These are phyloP conservation scores for Pseudocercospora musae DNA, from an alignment of 2,329 filamentous ascomycete genomes.

Conservation along the genomic window DNA sequence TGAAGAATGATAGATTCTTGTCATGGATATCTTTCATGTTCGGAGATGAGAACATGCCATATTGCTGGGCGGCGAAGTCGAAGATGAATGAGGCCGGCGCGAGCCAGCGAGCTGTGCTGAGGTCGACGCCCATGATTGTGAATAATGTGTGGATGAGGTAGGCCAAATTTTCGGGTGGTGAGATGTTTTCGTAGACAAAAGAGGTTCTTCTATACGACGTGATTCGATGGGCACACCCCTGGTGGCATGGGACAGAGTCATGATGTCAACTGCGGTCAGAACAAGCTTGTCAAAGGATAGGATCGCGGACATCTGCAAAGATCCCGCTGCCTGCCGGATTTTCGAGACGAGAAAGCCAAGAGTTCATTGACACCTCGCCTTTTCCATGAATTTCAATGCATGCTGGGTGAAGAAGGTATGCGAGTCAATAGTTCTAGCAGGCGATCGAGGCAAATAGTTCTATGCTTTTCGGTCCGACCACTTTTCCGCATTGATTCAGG, in stretches of 20 bases:
- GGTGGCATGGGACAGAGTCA: slow-evolving; percentile 4
- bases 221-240: background rate
- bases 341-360: background rate
- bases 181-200: too few relatives aligned
- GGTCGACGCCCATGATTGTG: slow-evolving; percentile 50
- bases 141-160: background rate
- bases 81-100: slow-evolving; percentile 55
- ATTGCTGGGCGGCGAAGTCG: slow-evolving; percentile 59
- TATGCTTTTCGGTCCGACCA: background rate
- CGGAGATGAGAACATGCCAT: slow-evolving; percentile 55
- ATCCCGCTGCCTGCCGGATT: background rate
- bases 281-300: background rate
- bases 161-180: too few relatives aligned
- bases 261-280: slow-evolving; percentile 8
- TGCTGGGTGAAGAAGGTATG: background rate
- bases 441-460: background rate
- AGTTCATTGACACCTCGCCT: too few relatives aligned
- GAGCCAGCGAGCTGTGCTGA: slow-evolving; percentile 53
- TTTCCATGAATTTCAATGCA: background rate
- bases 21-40: slow-evolving; percentile 61
- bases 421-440: background rate
- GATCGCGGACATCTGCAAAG: background rate
- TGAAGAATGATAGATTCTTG: slow-evolving; percentile 57
- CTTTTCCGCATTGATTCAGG: background rate
- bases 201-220: background rate